Evolutionary conservation across 176 grass and related monocot genomes (phyloP).

Genomic region (Bromus sterilis): DNA sequence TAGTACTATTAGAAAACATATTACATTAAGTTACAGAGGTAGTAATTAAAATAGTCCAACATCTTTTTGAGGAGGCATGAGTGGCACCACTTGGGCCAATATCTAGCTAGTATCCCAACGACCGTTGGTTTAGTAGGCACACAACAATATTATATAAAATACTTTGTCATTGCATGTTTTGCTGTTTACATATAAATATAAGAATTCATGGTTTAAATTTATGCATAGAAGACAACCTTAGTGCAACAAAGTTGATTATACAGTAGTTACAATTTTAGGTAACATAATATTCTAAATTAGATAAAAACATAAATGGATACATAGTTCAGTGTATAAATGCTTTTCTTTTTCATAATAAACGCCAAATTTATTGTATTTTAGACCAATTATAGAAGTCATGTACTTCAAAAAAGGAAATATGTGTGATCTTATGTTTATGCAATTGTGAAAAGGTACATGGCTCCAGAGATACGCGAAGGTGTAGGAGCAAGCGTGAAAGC

Average conservation of each 20-base stretch:
- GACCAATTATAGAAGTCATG: background rate
- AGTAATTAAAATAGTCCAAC: too few relatives aligned
- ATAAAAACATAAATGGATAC: background rate
- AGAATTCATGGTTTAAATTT: background rate
- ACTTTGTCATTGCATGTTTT: background rate
- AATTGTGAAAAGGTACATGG: conserved; percentile 46
- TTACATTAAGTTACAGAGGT: too few relatives aligned
- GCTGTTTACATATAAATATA: background rate
- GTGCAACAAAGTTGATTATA: background rate
- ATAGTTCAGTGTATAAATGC: background rate
- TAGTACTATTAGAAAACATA: too few relatives aligned
- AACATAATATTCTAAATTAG: background rate
- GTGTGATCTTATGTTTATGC: background rate
- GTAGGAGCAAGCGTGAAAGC: conserved; percentile 35
- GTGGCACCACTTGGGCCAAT: background rate
- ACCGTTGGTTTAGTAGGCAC: background rate
- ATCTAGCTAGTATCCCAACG: background rate
- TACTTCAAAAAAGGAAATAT: background rate
- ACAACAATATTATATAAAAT: background rate
- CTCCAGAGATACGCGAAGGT: conserved; percentile 54
- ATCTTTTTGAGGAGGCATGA: background rate
- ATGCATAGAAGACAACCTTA: background rate
- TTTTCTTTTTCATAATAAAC: background rate
- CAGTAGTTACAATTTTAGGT: background rate
- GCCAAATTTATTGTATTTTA: background rate